Conservation (phyloP, 2,329 filamentous ascomycete genomes). For the Talaromyces verruculosus region DNA sequence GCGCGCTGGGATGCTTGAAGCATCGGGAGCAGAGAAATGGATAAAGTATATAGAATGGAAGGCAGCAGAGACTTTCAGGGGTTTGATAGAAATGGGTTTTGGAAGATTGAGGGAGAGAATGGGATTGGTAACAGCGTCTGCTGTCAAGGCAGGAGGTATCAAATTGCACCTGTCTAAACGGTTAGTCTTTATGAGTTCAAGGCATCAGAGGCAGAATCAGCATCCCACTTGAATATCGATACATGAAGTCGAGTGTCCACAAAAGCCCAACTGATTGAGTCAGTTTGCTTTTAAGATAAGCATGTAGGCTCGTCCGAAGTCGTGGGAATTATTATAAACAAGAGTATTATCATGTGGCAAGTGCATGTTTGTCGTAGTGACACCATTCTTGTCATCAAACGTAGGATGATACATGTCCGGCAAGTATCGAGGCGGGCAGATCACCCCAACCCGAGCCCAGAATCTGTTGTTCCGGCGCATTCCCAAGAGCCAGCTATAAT, state of each 20-base stretch:
- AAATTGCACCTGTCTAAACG: background rate
- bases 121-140: conserved; percentile 4
- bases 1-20: background rate
- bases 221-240: background rate
- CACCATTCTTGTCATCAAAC: background rate
- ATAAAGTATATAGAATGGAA: conserved; percentile 22
- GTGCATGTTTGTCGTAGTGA: background rate
- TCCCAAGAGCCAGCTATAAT: background rate
- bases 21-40: conserved; percentile 4
- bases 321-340: too few relatives aligned
- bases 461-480: background rate
- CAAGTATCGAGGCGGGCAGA: background rate
- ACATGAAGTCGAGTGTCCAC: background rate
- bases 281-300: background rate
- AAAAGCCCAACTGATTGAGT: background rate
- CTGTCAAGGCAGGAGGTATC: conserved; percentile 11
- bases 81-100: conserved; percentile 9
- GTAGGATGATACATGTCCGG: background rate
- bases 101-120: conserved; percentile 12
- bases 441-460: background rate
- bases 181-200: background rate
- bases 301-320: background rate
- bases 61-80: conserved; percentile 16
- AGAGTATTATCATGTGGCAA: background rate
- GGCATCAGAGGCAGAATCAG: background rate